These are phyloP conservation scores for Hyphopichia homilentoma DNA, from an alignment of 805 yeast genomes.

Conservation along the genomic window DNA sequence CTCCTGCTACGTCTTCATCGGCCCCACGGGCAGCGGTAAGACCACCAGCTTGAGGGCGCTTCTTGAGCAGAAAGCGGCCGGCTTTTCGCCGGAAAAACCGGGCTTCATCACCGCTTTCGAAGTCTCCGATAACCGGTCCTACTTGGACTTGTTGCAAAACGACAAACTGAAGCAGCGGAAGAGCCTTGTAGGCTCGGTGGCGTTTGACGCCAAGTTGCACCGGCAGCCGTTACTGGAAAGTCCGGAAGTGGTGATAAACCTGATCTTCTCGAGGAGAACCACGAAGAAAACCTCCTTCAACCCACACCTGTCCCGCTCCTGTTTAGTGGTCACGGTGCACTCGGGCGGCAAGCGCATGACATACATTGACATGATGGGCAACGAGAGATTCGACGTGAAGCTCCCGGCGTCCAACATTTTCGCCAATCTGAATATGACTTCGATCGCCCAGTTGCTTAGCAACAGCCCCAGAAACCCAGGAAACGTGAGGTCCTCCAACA, in stretches of 20 bases:
- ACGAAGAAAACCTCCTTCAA: constrained; percentile 17
- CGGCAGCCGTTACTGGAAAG: constrained; percentile 5
- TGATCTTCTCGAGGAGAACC: constrained; percentile 19
- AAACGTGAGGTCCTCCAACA: constrained; percentile 20
- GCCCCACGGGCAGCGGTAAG: constrained; percentile 32
- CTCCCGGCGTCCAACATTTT: constrained; percentile 14
- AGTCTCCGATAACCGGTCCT: constrained; percentile 20
- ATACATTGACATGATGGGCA: constrained; percentile 27
- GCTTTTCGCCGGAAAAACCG: constrained; percentile 5
- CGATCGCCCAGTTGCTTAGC: constrained; percentile 22
- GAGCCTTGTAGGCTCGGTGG: constrained; percentile 7
- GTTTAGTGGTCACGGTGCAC: constrained; percentile 22
- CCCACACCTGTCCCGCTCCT: constrained; percentile 20
- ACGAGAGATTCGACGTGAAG: constrained; percentile 20
- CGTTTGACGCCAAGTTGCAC: constrained; percentile 13
- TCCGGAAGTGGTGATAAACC: constrained; percentile 7
- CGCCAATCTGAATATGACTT: constrained; percentile 24
- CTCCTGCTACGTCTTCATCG: no score
- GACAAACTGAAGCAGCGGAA: constrained; percentile 5
- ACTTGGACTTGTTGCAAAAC: constrained; percentile 23
- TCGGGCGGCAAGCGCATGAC: constrained; percentile 15
- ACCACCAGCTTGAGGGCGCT: constrained; percentile 23
- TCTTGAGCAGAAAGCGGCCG: constrained; percentile 10
- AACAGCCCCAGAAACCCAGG: constrained; percentile 6
- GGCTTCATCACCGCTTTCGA: constrained; percentile 24